phyloP scores from a whole-genome alignment of 2,329 filamentous ascomycete genomes.

The Diaporthe vaccinii region DNA sequence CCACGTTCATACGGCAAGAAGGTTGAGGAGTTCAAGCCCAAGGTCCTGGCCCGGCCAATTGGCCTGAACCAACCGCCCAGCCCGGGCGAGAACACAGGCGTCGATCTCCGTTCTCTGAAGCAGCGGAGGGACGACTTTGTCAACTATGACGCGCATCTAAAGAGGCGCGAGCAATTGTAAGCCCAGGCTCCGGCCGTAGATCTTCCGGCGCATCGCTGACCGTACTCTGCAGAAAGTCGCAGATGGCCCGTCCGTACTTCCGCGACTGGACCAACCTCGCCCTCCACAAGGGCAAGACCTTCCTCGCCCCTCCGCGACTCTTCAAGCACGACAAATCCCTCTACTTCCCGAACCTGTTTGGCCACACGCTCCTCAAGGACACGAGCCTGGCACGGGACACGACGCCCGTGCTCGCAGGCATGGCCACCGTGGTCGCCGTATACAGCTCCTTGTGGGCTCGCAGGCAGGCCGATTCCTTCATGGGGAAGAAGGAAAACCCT shows the following conservation, averaged over 20 bases:
- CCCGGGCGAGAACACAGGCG: constrained; percentile 84
- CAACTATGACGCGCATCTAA: constrained; percentile 86
- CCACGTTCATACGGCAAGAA: constrained; percentile 72
- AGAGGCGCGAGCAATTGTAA: constrained; percentile 81
- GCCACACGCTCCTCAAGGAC: constrained; percentile 77
- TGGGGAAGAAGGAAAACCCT: constrained; percentile 75
- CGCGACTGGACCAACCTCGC: constrained; percentile 92
- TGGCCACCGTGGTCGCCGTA: constrained; percentile 82
- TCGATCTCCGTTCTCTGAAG: constrained; percentile 75
- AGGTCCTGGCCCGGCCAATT: constrained; percentile 79
- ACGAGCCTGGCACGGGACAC: constrained; percentile 71
- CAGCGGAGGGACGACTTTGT: constrained; percentile 85
- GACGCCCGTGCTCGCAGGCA: constrained; percentile 79
- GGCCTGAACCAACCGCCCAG: constrained; percentile 82
- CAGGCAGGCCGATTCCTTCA: constrained; percentile 81
- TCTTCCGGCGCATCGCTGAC: background rate
- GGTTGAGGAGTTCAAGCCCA: constrained; percentile 68
- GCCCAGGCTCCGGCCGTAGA: background rate
- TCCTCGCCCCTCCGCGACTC: constrained; percentile 84
- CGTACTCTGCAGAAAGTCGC: constrained; percentile 68
- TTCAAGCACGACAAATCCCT: constrained; percentile 87
- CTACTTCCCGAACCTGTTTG: constrained; percentile 94
- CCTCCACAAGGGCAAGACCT: constrained; percentile 90
- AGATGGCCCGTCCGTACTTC: constrained; percentile 91
- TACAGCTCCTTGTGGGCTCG: constrained; percentile 91